Base-by-base conservation (phyloP, 1,139 yeast genomes). In the Pichia sp. region DNA sequence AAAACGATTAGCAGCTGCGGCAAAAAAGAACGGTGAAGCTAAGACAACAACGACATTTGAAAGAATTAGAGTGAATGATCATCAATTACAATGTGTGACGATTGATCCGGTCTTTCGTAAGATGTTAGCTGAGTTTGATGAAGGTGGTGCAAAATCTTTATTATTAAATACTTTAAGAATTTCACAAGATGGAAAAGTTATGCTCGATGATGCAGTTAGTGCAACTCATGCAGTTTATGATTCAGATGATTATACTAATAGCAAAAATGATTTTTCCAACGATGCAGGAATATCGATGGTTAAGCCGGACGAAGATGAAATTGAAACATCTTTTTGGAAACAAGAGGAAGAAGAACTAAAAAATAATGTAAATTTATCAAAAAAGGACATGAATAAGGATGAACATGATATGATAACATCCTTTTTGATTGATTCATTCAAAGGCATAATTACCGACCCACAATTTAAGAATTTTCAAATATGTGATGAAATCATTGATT, bases 61-160 rank as follows among this genome's bases (percentile, higher is more conserved):
- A 9, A 39, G 38, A 23, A 23, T 48, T n/a, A 43, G 30, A 37
- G 31, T 40, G 1, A 34, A 41, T 9, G 52, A 48, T 26, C 42
- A 34, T 16, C 50, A 48, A 12, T 20, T 39, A 23, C 37, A 42
- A 23, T 39, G 37, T 39, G 41, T 31, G 5, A 45, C 39, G 32
- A 40, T 45, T 41, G 97, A 90, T 63, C 97, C 97, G 0, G 69
- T 90, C 42, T 87, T 90, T 64, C 83, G 87, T 51, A 87, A 87
- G 57, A 90, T 95, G 41, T 71, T 90, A 41, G 87, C 96, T 0
- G 96, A 89, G 50, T 90, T 89, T 58, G 97, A 90, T 62, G 96
- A 90, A 65, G 96, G 97, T 32, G 97, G 97, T 6, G 90, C 97
- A 9, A 87, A 83, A 57, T 85, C 95, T 43, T 67, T 90, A 46